Evolutionary conservation across 768 basidiomycete species (phyloP), one percentile per base, ranked within the genome.

Genomic region (Russula sp.): DNA sequence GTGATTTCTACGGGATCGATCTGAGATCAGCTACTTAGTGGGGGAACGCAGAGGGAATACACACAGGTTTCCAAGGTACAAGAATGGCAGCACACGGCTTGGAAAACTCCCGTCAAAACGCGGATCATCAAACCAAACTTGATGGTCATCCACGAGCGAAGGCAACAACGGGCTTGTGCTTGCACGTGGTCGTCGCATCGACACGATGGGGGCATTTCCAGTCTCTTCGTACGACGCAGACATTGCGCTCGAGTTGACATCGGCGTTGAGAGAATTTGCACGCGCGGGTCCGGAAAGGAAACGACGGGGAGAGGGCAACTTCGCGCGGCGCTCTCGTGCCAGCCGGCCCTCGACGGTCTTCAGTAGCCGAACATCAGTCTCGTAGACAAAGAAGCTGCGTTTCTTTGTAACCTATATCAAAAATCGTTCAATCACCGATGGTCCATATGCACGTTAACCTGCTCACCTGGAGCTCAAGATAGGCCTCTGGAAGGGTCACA

Each of bases 21-120:
- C 47, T 11, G 13, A 58, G 18, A 67, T 67, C 67, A 67, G 69
- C 50, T 61, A 66, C 67, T 58, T 60, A 46, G 52, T 56, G 51
- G 7, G 38, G 29, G 10, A 18, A 20, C 10, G 39, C 22, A 39
- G 55, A 29, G 43, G 61, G 68, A 59, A 53, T 0, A 87, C 92
- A 73, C 71, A 93, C 93, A 97, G 69, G 73, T 97, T 95, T 39
- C 94, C 93, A n/a, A 95, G 81, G 72, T 95, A 95, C 71, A 98
- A 79, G 75, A 92, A 94, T 59, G 92, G 92, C 63, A 97, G 73
- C 64, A 98, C 93, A 25, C 94, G 80, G 69, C 90, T 93, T 16
- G 96, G 96, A 77, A 98, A 95, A 69, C 90, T 93, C 48, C 96
- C 95, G 72, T 98, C 95, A 71, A 98, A 98, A 63, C 90, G 76